Percentiles rank a stretch among this genome's conserved stretches.
These are phyloP conservation scores for Spiromastix sp. DNA, from an alignment of 2,329 filamentous ascomycete species.

Conservation along the genomic window DNA sequence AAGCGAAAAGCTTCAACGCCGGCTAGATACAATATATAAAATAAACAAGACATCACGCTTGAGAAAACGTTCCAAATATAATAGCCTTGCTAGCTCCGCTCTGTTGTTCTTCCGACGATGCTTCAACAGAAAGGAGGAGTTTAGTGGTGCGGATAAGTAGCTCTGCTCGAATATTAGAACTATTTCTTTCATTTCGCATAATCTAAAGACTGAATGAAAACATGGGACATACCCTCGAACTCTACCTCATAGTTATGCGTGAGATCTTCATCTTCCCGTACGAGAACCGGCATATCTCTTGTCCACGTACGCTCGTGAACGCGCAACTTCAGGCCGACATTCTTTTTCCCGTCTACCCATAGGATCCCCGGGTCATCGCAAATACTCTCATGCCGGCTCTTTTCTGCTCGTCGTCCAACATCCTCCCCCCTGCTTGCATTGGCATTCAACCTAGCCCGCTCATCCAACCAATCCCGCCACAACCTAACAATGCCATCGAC, in stretches of 20 bases:
- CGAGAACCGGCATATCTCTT: slow-evolving; percentile 43
- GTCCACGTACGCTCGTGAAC: slow-evolving; percentile 45
- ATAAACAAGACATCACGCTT: too few species aligned
- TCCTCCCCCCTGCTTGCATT: slow-evolving; percentile 5
- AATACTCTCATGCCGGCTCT: slow-evolving; percentile 15
- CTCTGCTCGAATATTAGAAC: not conserved
- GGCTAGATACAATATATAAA: too few species aligned
- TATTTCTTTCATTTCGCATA: too few species aligned
- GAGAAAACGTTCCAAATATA: not conserved
- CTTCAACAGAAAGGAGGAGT: slow-evolving; percentile 1
- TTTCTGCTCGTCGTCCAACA: slow-evolving; percentile 11
- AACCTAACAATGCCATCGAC: slow-evolving; percentile 59
- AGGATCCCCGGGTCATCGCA: slow-evolving; percentile 41
- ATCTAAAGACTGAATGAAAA: not conserved
- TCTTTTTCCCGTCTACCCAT: slow-evolving; percentile 55
- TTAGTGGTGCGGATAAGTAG: slow-evolving; percentile 1
- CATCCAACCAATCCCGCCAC: slow-evolving; percentile 60
- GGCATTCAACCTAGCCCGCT: slow-evolving; percentile 20
- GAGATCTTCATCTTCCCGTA: slow-evolving; percentile 51
- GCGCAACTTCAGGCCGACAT: slow-evolving; percentile 59
- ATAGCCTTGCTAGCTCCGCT: not conserved
- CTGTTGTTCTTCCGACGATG: not conserved
- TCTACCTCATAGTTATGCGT: slow-evolving; percentile 60
- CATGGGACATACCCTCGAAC: slow-evolving; percentile 52
- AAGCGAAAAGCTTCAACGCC: too few species aligned